phyloP scores from a whole-genome alignment of 2,329 filamentous ascomycete species.

The Onygena corvina region DNA sequence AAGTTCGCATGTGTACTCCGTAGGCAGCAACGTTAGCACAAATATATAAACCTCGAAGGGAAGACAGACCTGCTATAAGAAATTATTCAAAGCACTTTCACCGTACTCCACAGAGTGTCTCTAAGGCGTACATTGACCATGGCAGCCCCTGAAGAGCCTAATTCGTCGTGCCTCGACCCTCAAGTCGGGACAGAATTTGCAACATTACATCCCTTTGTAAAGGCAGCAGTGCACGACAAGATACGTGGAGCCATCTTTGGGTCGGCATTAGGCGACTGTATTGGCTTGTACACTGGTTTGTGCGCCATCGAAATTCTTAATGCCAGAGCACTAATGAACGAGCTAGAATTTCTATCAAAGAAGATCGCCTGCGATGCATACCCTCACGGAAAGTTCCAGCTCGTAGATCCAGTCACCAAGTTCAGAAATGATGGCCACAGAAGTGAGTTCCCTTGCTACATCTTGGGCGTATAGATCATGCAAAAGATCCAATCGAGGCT shows the following conservation, averaged over 20 bases:
- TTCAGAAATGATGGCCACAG: constrained; percentile 16
- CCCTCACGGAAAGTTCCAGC: constrained; percentile 14
- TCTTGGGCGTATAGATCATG: too few species aligned
- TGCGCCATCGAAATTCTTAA: background rate
- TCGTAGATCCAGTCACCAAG: constrained; percentile 15
- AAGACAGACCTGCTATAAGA: too few species aligned
- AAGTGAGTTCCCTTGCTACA: constrained; percentile 13
- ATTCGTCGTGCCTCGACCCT: background rate
- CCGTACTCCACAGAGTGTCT: background rate
- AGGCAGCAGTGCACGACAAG: constrained; percentile 24
- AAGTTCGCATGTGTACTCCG: too few species aligned
- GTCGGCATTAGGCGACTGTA: constrained; percentile 43
- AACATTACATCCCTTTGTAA: constrained; percentile 22
- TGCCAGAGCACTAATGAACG: too few species aligned
- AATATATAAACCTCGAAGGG: too few species aligned
- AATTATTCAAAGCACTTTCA: too few species aligned
- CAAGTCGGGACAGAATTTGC: background rate
- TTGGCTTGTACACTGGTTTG: constrained; percentile 42
- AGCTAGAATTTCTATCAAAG: constrained; percentile 16
- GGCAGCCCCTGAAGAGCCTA: background rate
- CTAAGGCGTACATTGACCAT: too few species aligned
- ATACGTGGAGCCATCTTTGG: constrained; percentile 39
- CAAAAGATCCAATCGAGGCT: background rate
- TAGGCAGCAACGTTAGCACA: background rate
- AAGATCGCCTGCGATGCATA: constrained; percentile 12